These are phyloP conservation scores for Pisolithus marmoratus DNA, from an alignment of 768 basidiomycete genomes.

Conservation along the genomic window DNA sequence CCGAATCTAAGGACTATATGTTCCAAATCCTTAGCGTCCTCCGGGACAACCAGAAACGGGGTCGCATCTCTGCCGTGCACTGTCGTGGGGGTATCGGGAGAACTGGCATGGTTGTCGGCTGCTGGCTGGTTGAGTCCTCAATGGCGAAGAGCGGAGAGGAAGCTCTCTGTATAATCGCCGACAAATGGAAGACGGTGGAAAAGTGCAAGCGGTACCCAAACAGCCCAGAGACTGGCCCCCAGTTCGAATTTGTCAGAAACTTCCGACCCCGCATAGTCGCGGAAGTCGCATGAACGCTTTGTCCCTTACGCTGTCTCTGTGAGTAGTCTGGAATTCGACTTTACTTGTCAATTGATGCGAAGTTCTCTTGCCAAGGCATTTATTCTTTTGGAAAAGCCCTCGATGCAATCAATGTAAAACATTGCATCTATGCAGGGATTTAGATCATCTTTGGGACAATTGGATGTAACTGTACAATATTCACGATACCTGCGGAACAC, in stretches of 20 bases:
- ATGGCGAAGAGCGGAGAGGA: constrained; percentile 56
- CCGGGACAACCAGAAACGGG: constrained; percentile 52
- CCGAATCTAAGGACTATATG: constrained; percentile 54
- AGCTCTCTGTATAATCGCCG: constrained; percentile 57
- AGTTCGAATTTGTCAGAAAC: constrained; percentile 68
- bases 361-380: too few species aligned
- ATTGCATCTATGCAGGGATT: constrained; percentile 1
- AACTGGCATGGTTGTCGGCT: constrained; percentile 58
- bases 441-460: neutral
- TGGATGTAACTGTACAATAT: constrained; percentile 3
- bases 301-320: neutral
- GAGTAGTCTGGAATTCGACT: neutral
- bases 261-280: constrained; percentile 35
- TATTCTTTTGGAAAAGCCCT: neutral
- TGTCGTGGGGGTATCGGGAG: constrained; percentile 77
- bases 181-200: constrained; percentile 71
- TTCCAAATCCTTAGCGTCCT: constrained; percentile 53
- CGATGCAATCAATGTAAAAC: constrained; percentile 3
- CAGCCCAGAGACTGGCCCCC: constrained; percentile 75
- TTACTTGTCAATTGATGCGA: too few species aligned
- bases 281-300: constrained; percentile 5
- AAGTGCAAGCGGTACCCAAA: constrained; percentile 72
- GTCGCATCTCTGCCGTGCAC: constrained; percentile 66
- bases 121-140: constrained; percentile 71
- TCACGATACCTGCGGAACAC: neutral